A percentile compares a stretch with the other conserved stretches of the same genome.
phyloP scores from a whole-genome alignment of 1,284 basidiomycete genomes.

The Cutaneotrichosporon curvatum region DNA sequence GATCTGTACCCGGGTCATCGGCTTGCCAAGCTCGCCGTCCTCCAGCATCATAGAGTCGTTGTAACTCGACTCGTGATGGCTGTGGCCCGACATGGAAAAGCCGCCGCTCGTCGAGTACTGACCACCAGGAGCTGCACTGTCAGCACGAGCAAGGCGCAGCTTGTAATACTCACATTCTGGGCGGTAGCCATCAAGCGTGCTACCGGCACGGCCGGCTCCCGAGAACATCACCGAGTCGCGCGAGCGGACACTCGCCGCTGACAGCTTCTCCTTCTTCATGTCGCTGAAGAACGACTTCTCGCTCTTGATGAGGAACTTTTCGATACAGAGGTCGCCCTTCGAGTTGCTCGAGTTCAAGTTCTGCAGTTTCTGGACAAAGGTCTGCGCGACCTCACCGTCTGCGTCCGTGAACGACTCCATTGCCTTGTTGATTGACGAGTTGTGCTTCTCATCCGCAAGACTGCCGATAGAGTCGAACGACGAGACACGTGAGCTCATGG shows the following conservation, averaged over 20 bases:
- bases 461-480: conserved; percentile 81
- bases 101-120: conserved; percentile 7
- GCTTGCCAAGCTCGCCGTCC: conserved; percentile 50
- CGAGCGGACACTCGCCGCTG: conserved; percentile 50
- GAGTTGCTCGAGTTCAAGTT: conserved; percentile 74
- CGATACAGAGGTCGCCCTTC: conserved; percentile 81
- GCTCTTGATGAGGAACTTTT: conserved; percentile 78
- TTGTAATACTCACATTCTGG: conserved; percentile 58
- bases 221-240: conserved; percentile 59
- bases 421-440: conserved; percentile 84
- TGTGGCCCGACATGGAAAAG: conserved; percentile 43
- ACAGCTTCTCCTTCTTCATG: conserved; percentile 69
- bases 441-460: conserved; percentile 79
- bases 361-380: conserved; percentile 79
- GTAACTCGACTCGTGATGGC: conserved; percentile 42
- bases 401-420: conserved; percentile 88
- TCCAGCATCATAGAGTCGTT: conserved; percentile 52
- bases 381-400: conserved; percentile 79
- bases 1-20: conserved; percentile 75
- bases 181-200: conserved; percentile 61
- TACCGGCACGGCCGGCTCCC: conserved; percentile 41
- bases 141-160: no score
- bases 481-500: conserved; percentile 65
- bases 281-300: conserved; percentile 87
- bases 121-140: background rate